phyloP scores from a whole-genome alignment of 2,329 filamentous ascomycete genomes.

The Drechslerella stenobrocha region DNA sequence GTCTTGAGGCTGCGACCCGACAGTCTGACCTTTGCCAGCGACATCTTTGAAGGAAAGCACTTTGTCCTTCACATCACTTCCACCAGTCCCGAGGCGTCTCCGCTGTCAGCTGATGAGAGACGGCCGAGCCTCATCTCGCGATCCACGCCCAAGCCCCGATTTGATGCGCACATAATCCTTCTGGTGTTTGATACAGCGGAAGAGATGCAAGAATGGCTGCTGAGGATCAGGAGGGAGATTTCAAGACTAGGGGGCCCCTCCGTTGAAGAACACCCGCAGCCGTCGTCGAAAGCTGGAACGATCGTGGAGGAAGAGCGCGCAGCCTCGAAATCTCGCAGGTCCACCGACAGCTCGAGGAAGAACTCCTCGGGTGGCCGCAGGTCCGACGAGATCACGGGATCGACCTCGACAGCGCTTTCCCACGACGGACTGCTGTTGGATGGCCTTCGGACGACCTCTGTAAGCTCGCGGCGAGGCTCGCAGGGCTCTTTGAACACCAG shows the following conservation, averaged over 20 bases:
- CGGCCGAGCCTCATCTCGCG: constrained; percentile 41
- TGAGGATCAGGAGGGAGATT: constrained; percentile 41
- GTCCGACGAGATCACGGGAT: constrained; percentile 43
- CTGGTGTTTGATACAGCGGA: constrained; percentile 43
- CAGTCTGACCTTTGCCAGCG: constrained; percentile 36
- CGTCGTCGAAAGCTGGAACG: constrained; percentile 29
- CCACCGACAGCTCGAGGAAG: constrained; percentile 39
- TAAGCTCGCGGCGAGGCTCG: constrained; percentile 33
- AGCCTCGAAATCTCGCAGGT: constrained; percentile 15
- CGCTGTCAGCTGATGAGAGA: constrained; percentile 37
- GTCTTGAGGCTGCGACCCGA: constrained; percentile 34
- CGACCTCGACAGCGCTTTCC: constrained; percentile 35
- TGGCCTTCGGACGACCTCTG: constrained; percentile 37
- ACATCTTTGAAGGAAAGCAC: constrained; percentile 46
- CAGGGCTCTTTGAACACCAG: constrained; percentile 41
- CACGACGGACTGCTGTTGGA: constrained; percentile 43
- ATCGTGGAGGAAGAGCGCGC: constrained; percentile 33
- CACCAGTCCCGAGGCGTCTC: constrained; percentile 18
- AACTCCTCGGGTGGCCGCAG: constrained; percentile 32
- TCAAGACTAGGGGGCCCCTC: constrained; percentile 28
- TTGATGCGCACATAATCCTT: constrained; percentile 38
- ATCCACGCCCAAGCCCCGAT: constrained; percentile 29
- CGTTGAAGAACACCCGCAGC: constrained; percentile 32
- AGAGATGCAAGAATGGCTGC: constrained; percentile 47
- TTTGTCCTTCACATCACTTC: constrained; percentile 42